These are phyloP conservation scores for Neophaeococcomyces mojaviensis DNA, from an alignment of 2,329 filamentous ascomycete species.

Conservation along the genomic window DNA sequence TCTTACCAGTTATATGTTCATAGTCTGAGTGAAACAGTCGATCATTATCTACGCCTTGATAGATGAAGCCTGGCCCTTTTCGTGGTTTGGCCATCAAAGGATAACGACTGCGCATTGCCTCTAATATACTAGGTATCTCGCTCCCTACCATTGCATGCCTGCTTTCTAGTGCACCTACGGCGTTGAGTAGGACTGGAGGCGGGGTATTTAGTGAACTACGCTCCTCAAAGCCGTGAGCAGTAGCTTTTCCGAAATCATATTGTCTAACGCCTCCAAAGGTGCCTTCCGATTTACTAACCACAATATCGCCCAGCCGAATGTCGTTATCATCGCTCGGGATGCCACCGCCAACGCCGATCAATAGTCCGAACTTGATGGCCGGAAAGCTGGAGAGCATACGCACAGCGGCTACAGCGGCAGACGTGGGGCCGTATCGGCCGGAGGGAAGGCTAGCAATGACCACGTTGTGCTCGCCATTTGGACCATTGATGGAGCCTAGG, in stretches of 20 bases:
- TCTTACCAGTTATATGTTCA: background rate
- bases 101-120: background rate
- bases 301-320: slow-evolving; percentile 24
- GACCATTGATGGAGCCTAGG: slow-evolving; percentile 14
- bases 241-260: slow-evolving; percentile 25
- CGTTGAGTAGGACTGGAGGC: background rate
- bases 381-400: slow-evolving; percentile 18
- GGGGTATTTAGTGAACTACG: background rate
- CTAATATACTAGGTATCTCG: background rate
- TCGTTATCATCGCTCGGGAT: slow-evolving; percentile 15
- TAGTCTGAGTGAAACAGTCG: background rate
- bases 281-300: slow-evolving; percentile 20
- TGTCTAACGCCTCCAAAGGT: slow-evolving; percentile 25
- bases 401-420: slow-evolving; percentile 12
- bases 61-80: background rate
- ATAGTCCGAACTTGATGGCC: slow-evolving; percentile 15
- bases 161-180: background rate
- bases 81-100: background rate
- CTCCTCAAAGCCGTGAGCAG: background rate
- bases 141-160: background rate
- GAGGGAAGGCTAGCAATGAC: slow-evolving; percentile 15
- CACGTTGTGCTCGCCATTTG: no score
- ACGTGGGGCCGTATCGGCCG: slow-evolving; percentile 9
- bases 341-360: slow-evolving; percentile 24
- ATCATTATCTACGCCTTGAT: background rate